Evolutionary conservation across 78 protist genomes (phyloP), one percentile per base, ranked within the genome.

Genomic region (Dictyostelium purpureum): DNA sequence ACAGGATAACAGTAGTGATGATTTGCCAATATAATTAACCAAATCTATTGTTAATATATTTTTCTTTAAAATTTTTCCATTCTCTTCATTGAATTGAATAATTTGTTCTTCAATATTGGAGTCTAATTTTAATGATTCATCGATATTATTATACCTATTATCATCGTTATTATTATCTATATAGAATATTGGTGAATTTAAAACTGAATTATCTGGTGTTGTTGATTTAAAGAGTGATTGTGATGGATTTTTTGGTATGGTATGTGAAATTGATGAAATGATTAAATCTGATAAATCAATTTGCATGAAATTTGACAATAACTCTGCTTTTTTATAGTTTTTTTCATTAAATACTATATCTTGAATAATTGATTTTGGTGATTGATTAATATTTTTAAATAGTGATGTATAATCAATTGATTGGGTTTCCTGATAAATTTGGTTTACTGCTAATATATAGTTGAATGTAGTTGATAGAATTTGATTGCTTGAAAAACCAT

Each of bases 321-420:
- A 31, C 47, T 85, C 92, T 26, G 92, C 92, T 42, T 85, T 85
- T 54, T 56, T 43, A 61, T 74, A 85, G 71, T 85, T 63, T 47
- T 85, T 59, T 54, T 85, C 77, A 52, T 47, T 38, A 33, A 85
- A 85, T 19, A 85, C 71, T 11, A 85, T 59, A 35, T 85, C 42
- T 45, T 85, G 66, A 31, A 85, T 24, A 26, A 85, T 40, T 42
- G 61, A 40, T 59, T 73, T 67, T 59, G 92, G 92, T 16, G 74
- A 40, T 56, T 37, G 43, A 52, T 82, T 66, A 4, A 82, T n/a
- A 52, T 61, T 82, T 35, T 40, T 35, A 51, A 82, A 40, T 40
- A 82, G 35, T 49, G 43, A 52, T 28, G 73, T 24, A 42, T 52
- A 51, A 0, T 70, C 37, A 14, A 16, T 66, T 6, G 18, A 1